Conservation (phyloP, 1,284 basidiomycete genomes). For the Peniophora sp. region DNA sequence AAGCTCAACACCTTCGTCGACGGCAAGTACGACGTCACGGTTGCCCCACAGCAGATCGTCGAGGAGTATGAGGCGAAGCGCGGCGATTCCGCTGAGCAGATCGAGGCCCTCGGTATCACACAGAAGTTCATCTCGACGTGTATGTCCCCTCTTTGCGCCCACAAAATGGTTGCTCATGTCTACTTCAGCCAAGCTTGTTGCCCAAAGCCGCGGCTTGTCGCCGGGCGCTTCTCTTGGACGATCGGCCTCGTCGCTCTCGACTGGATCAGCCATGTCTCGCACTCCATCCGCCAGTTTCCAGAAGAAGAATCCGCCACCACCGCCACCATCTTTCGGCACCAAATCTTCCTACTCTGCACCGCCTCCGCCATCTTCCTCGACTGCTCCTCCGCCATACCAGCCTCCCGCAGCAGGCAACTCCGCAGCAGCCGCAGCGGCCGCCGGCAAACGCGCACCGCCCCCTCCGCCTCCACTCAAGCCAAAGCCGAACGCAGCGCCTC, state of each 20-base stretch:
- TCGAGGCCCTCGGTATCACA: conserved; percentile 73
- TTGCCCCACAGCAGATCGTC: conserved; percentile 66
- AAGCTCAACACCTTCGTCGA: conserved; percentile 86
- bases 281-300: conserved; percentile 23
- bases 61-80: conserved; percentile 74
- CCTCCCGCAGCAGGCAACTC: conserved; percentile 29
- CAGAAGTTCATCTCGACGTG: conserved; percentile 81
- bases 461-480: conserved; percentile 80
- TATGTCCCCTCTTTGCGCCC: conserved; percentile 29
- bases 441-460: conserved; percentile 75
- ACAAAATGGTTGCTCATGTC: conserved; percentile 6
- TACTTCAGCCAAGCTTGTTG: conserved; percentile 55
- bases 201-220: conserved; percentile 34
- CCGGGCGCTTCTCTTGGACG: conserved; percentile 28
- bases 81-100: conserved; percentile 68
- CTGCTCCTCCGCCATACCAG: conserved; percentile 54
- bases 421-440: conserved; percentile 29
- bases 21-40: conserved; percentile 70
- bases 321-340: conserved; percentile 30
- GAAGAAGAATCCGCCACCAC: conserved; percentile 39
- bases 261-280: conserved; percentile 32
- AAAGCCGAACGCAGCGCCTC: conserved; percentile 68
- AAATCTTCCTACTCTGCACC: conserved; percentile 30
- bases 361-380: conserved; percentile 31
- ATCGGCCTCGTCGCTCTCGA: conserved; percentile 25